Percentiles rank a stretch among this genome's conserved stretches.
Conservation (phyloP, 2,329 filamentous ascomycete species). For the Colletotrichum musicola region DNA sequence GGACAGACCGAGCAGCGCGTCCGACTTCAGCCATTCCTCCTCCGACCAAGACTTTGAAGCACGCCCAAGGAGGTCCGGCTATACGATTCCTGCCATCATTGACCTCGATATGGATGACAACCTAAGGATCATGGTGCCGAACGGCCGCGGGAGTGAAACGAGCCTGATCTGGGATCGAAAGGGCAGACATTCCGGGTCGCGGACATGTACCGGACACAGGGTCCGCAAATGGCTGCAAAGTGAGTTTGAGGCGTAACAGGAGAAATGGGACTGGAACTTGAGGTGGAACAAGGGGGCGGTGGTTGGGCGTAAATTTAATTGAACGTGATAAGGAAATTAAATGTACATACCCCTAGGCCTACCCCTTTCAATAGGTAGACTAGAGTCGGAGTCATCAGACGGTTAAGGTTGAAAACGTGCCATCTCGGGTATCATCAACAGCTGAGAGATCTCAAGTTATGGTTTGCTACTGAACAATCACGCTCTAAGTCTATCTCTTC, state of each 20-base stretch:
- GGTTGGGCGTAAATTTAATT: too few species aligned
- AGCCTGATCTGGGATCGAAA: constrained; percentile 15
- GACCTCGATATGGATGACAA: constrained; percentile 30
- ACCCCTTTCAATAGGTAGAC: too few species aligned
- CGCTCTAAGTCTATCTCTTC: too few species aligned
- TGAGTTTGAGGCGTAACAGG: neutral
- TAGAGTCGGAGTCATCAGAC: too few species aligned
- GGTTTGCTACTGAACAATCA: too few species aligned
- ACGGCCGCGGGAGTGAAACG: neutral
- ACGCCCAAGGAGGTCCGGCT: neutral
- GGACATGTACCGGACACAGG: neutral
- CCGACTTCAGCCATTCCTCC: neutral
- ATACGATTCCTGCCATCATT: constrained; percentile 21
- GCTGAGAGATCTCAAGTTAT: too few species aligned
- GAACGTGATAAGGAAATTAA: too few species aligned
- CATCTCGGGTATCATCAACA: too few species aligned
- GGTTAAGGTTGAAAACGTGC: too few species aligned
- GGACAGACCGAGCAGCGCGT: neutral
- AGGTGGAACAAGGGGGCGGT: too few species aligned
- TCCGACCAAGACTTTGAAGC: neutral
- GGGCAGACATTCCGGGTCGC: constrained; percentile 1
- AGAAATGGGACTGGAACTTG: too few species aligned
- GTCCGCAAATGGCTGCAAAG: constrained; percentile 6
- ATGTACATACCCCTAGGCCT: too few species aligned
- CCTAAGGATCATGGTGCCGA: constrained; percentile 15